These are phyloP conservation scores for Aegilops umbellulata DNA, from an alignment of 176 grass and related monocot genomes.

Conservation along the genomic window DNA sequence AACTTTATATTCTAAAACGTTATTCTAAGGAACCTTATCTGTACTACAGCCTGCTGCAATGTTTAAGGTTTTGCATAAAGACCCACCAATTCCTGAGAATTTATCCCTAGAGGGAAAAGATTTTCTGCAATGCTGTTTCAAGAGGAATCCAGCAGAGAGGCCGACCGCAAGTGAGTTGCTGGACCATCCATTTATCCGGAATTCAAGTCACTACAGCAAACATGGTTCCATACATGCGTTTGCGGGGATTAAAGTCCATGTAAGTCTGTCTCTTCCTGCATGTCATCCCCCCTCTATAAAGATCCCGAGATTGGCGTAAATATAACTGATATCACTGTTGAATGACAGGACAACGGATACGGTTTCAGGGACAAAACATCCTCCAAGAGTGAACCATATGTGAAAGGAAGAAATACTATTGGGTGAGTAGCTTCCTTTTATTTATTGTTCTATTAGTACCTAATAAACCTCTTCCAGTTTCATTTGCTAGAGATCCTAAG, in stretches of 20 bases:
- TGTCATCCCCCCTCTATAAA: neutral
- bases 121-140: slow-evolving; percentile 80
- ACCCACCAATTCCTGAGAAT: slow-evolving; percentile 64
- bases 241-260: slow-evolving; percentile 43
- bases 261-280: slow-evolving; percentile 29
- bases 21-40: slow-evolving; percentile 16
- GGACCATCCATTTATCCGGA: slow-evolving; percentile 80
- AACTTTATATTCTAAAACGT: neutral
- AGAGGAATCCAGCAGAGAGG: slow-evolving; percentile 78
- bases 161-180: slow-evolving; percentile 67
- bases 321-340: slow-evolving; percentile 20
- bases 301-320: neutral
- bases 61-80: slow-evolving; percentile 89
- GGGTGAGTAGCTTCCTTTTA: slow-evolving; percentile 37
- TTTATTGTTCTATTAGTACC: neutral
- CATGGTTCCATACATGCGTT: slow-evolving; percentile 68
- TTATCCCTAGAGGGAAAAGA: slow-evolving; percentile 76
- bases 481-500: slow-evolving; percentile 23
- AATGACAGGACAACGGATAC: slow-evolving; percentile 47
- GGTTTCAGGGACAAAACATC: slow-evolving; percentile 46
- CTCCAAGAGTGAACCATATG: slow-evolving; percentile 53
- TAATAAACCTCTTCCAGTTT: slow-evolving; percentile 10
- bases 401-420: slow-evolving; percentile 47
- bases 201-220: slow-evolving; percentile 58
- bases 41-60: slow-evolving; percentile 68